Percentiles rank a stretch among this genome's conserved stretches.
Conservation (phyloP, 2,329 filamentous ascomycete genomes). For the Fusarium zealandicum region DNA sequence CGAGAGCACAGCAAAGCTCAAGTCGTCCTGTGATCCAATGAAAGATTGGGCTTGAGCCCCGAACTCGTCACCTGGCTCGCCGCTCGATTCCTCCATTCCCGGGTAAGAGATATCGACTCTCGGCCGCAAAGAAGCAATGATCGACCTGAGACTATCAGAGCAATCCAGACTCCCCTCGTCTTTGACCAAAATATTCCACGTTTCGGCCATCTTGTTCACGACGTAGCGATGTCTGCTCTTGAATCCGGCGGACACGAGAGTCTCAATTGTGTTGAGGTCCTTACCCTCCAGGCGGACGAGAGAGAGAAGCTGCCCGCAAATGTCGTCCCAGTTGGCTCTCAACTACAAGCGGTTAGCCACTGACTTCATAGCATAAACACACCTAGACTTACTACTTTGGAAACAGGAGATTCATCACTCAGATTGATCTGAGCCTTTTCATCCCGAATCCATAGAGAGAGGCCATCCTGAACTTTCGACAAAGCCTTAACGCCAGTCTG, state of each 20-base stretch:
- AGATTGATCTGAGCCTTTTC: constrained; percentile 51
- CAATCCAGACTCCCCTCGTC: constrained; percentile 66
- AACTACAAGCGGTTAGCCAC: constrained; percentile 51
- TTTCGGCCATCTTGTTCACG: constrained; percentile 57
- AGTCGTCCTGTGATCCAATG: constrained; percentile 59
- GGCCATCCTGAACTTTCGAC: constrained; percentile 65
- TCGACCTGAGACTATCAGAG: constrained; percentile 67
- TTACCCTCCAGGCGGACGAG: constrained; percentile 48
- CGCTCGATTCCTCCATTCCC: constrained; percentile 50
- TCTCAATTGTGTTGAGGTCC: constrained; percentile 62
- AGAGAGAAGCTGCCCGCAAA: constrained; percentile 52
- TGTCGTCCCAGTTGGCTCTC: constrained; percentile 57
- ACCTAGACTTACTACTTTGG: constrained; percentile 53
- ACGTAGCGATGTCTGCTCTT: constrained; percentile 63
- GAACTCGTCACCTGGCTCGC: constrained; percentile 49
- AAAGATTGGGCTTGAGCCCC: constrained; percentile 52
- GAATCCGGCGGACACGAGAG: constrained; percentile 62
- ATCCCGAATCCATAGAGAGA: constrained; percentile 72
- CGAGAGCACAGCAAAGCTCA: constrained; percentile 44
- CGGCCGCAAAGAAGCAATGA: constrained; percentile 67
- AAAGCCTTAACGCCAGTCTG: constrained; percentile 64
- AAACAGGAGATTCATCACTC: constrained; percentile 50
- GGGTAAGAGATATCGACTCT: constrained; percentile 58
- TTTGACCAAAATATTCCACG: constrained; percentile 77
- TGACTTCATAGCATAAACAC: background rate